Percentiles rank a stretch among this genome's conserved stretches.
Evolutionary conservation across 169 alveolate species (phyloP).

Genomic region (Neospora caninum): DNA sequence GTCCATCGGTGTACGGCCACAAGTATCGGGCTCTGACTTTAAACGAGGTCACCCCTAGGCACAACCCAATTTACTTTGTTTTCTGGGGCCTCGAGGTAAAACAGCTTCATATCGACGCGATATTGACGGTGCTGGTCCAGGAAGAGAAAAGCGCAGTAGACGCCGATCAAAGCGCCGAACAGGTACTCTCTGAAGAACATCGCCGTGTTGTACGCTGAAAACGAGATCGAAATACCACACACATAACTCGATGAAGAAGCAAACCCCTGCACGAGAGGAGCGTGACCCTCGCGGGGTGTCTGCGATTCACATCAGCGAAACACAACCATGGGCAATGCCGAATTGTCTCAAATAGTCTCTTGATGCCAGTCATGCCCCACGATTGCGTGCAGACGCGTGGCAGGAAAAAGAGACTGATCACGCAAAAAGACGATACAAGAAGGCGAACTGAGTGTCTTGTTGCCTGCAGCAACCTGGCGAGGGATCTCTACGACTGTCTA

Average conservation of each 20-base stretch:
- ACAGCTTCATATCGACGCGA: conserved; percentile 87
- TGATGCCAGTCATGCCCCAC: too few species aligned
- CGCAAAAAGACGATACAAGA: too few species aligned
- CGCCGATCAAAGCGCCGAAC: conserved; percentile 80
- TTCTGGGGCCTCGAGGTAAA: conserved; percentile 90
- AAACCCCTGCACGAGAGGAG: neutral
- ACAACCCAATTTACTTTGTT: conserved; percentile 89
- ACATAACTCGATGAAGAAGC: neutral
- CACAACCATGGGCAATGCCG: neutral
- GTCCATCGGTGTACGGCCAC: too few species aligned
- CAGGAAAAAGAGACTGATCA: too few species aligned
- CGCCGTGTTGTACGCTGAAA: conserved; percentile 78
- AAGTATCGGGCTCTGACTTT: neutral
- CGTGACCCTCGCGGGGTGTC: neutral
- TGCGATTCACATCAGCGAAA: neutral
- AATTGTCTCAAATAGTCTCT: too few species aligned
- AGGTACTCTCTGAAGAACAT: conserved; percentile 81
- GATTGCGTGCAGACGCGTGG: too few species aligned
- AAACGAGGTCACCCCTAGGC: conserved; percentile 87
- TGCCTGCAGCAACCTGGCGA: too few species aligned
- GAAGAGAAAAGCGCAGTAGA: conserved; percentile 71
- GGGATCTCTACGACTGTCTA: too few species aligned
- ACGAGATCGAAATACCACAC: neutral
- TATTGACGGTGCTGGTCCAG: conserved; percentile 68
- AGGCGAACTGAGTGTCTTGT: too few species aligned